These are phyloP conservation scores for Neonectria hederae DNA, from an alignment of 2,329 filamentous ascomycete species.

Conservation along the genomic window DNA sequence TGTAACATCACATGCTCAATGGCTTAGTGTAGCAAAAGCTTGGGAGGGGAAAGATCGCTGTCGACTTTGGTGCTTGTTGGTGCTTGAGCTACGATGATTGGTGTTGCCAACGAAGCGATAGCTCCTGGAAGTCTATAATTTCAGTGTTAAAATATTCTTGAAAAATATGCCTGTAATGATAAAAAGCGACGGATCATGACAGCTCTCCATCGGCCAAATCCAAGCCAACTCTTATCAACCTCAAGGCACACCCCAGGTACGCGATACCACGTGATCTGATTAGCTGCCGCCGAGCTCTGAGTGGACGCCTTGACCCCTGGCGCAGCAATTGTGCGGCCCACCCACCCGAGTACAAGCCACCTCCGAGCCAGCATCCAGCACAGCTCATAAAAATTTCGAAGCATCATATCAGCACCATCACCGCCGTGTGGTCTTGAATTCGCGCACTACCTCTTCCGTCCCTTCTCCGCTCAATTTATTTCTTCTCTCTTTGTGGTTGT, in stretches of 20 bases:
- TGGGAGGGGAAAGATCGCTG: background rate
- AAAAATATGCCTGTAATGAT: background rate
- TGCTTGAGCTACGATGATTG: background rate
- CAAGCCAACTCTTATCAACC: background rate
- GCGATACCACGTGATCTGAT: constrained; percentile 38
- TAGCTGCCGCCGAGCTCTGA: constrained; percentile 25
- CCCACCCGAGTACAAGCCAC: constrained; percentile 26
- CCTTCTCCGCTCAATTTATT: constrained; percentile 35
- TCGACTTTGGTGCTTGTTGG: background rate
- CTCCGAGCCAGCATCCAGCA: constrained; percentile 30
- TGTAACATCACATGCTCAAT: background rate
- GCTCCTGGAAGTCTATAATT: background rate
- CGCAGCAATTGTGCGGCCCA: constrained; percentile 30
- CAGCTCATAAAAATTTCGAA: constrained; percentile 52
- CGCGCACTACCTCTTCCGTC: constrained; percentile 25
- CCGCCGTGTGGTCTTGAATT: constrained; percentile 37
- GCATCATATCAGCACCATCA: constrained; percentile 40
- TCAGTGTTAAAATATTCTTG: background rate
- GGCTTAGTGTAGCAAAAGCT: background rate
- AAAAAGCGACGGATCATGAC: background rate
- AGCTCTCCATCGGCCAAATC: background rate
- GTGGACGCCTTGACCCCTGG: constrained; percentile 31
- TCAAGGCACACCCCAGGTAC: no score
- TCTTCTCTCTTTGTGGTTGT: constrained; percentile 40
- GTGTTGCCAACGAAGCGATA: background rate